phyloP scores from a whole-genome alignment of 176 grass and related monocot species.

The Musa beccarii region DNA sequence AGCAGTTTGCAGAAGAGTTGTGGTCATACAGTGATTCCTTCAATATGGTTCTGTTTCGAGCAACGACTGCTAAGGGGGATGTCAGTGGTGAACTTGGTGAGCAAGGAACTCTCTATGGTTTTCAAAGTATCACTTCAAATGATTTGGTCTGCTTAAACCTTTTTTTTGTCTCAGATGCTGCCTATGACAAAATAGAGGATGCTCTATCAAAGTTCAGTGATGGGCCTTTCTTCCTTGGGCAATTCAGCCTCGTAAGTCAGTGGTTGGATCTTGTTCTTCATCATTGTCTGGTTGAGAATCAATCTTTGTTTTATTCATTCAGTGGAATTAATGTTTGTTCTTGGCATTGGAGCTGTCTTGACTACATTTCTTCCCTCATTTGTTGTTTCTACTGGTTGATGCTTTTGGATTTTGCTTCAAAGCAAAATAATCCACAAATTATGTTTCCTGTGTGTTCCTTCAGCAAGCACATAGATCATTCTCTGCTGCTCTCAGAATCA shows the following conservation, averaged over 20 bases:
- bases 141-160: slow-evolving; percentile 8
- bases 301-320: background rate
- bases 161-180: slow-evolving; percentile 32
- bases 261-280: background rate
- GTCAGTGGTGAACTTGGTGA: slow-evolving; percentile 40
- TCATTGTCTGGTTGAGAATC: background rate
- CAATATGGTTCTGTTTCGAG: slow-evolving; percentile 24
- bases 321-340: no score
- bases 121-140: no score
- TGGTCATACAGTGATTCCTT: slow-evolving; percentile 35
- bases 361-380: no score
- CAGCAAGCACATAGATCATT: no score
- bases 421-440: no score
- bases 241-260: slow-evolving; percentile 50
- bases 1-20: slow-evolving; percentile 54
- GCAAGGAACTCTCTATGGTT: background rate
- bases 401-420: no score
- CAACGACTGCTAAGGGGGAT: slow-evolving; percentile 26
- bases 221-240: slow-evolving; percentile 70
- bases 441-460: no score
- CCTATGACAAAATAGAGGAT: slow-evolving; percentile 62
- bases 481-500: no score
- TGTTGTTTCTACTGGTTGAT: no score
- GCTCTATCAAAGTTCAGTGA: slow-evolving; percentile 57
- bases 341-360: no score